Evolutionary conservation across 257 asterid genomes (phyloP).

Genomic region (Vinca minor): DNA sequence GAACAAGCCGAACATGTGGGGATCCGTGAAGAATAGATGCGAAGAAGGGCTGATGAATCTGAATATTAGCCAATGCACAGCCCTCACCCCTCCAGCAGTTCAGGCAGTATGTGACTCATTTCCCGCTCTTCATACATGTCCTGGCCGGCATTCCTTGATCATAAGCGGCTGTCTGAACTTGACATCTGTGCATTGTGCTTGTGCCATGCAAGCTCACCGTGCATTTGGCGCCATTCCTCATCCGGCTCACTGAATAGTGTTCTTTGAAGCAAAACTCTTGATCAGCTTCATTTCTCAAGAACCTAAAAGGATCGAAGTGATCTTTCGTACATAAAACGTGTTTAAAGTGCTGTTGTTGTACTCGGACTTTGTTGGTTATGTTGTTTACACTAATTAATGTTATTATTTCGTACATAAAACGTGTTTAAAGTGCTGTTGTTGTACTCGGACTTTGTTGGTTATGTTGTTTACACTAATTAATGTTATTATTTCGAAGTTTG

Average conservation of each 20-base stretch:
- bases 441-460: too few species aligned
- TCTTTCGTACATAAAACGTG: background rate
- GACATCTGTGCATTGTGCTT: conserved; percentile 81
- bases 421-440: too few species aligned
- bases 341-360: too few species aligned
- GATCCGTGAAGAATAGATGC: conserved; percentile 47
- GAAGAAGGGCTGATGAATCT: conserved; percentile 79
- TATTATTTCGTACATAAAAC: background rate
- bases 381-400: too few species aligned
- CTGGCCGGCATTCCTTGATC: conserved; percentile 73
- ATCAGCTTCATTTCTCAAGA: background rate
- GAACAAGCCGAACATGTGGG: conserved; percentile 53
- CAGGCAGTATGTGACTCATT: conserved; percentile 93
- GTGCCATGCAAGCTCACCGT: conserved; percentile 62
- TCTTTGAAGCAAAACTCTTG: too few species aligned
- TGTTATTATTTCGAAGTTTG: too few species aligned
- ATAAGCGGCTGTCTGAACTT: conserved; percentile 85
- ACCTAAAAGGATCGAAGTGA: background rate
- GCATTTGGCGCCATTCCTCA: conserved; percentile 36
- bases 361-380: too few species aligned
- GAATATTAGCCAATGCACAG: conserved; percentile 96
- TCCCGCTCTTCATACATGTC: conserved; percentile 90
- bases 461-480: too few species aligned
- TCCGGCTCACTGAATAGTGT: conserved; percentile 48
- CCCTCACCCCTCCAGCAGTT: conserved; percentile 95